Base-by-base conservation (phyloP, 2,329 filamentous ascomycete genomes). In the Pseudogymnoascus sp. region DNA sequence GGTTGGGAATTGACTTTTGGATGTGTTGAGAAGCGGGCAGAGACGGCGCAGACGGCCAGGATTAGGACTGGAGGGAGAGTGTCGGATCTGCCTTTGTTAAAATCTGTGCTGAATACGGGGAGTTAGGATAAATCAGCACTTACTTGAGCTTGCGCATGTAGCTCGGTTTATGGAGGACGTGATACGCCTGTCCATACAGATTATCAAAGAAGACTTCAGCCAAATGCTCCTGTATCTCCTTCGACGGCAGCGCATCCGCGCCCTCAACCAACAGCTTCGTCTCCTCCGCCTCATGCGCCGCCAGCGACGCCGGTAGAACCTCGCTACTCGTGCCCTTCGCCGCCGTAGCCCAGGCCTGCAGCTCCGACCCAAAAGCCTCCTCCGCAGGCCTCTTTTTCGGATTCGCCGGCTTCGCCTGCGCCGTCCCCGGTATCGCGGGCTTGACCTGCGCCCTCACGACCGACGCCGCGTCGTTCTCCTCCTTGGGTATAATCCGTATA, bases 191-290 rank as follows among this genome's bases (percentile, higher is more conserved):
- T 7, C 95, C 95, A 72, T 99, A 98, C 0, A 98, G 84, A 70
- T 89, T 93, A 71, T 98, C 93, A 72, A 98, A 99, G 73, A 96
- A 99, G 0, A 97, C 87, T 71, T 98, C 93, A 16, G 93, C 88
- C 5, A 99, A 81, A 75, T 98, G 93, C 72, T 96, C 90, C 73
- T 98, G 95, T 11, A 97, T 85, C 41, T 97, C 93, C 72, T 89
- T 88, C 0, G 90, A 81, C 0, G 95, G 95, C 12, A 99, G 77
- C 63, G 88, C 88, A 67, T 96, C 92, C 2, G 84, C 82, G 0
- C 95, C 95, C 74, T 98, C 93, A 24, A 84, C 86, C 16, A 96
- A 79, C 4, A 97, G 79, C 68, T 87, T 89, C 70, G 82, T 89
- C 66, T 96, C 91, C 68, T 93, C 89, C 2, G 81, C 80, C 67